Percentiles rank a stretch among this genome's conserved stretches.
Evolutionary conservation across 495 filamentous ascomycete genomes (phyloP).

Genomic region (Daldinia concentrica): DNA sequence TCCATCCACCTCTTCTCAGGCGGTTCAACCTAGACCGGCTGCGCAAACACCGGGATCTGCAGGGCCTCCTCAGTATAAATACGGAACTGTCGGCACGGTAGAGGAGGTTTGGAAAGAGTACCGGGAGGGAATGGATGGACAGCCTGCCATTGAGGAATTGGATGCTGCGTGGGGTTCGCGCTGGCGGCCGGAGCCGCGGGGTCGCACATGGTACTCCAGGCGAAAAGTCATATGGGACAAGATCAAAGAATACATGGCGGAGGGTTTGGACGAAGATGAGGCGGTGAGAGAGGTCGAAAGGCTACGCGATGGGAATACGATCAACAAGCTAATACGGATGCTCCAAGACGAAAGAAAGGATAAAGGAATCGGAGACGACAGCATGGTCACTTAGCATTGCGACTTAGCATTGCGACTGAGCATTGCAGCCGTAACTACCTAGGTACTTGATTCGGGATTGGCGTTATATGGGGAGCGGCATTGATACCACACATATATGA

Average conservation of each 20-base stretch:
- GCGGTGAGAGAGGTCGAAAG: constrained; percentile 47
- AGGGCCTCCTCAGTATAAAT: constrained; percentile 46
- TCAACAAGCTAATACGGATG: constrained; percentile 49
- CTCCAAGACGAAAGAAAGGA: constrained; percentile 49
- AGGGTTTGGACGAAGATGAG: constrained; percentile 47
- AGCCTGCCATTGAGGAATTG: constrained; percentile 47
- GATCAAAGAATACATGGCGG: constrained; percentile 46
- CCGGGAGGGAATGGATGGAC: constrained; percentile 47
- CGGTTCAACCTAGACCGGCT: constrained; percentile 29
- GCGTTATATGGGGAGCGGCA: constrained; percentile 41
- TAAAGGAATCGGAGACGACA: constrained; percentile 42
- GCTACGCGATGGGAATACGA: constrained; percentile 46
- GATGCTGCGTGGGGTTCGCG: constrained; percentile 48
- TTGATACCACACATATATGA: constrained; percentile 46
- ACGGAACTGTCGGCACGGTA: constrained; percentile 45
- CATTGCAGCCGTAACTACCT: neutral
- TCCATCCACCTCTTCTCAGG: constrained; percentile 34
- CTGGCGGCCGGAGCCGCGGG: constrained; percentile 49
- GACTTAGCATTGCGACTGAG: neutral
- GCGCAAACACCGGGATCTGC: constrained; percentile 37
- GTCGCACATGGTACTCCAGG: constrained; percentile 50
- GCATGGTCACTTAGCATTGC: constrained; percentile 28
- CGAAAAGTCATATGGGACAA: constrained; percentile 52
- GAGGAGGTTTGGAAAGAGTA: constrained; percentile 51
- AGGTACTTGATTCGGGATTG: constrained; percentile 32